phyloP scores from a whole-genome alignment of 140 eudicot species.

The Senecio squalidus region DNA sequence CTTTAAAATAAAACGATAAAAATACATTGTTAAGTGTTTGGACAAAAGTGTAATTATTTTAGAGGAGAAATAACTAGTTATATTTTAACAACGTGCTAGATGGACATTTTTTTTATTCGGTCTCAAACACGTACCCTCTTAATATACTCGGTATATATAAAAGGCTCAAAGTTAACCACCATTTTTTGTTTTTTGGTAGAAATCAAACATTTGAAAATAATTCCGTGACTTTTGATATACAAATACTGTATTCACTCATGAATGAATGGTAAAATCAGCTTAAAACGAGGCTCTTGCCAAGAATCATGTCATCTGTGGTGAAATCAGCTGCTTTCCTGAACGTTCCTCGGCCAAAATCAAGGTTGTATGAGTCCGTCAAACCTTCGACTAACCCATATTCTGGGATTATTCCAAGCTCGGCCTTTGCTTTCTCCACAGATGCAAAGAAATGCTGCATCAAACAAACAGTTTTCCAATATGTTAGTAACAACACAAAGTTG shows the following conservation, averaged over 20 bases:
- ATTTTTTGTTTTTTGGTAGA: constrained; percentile 7
- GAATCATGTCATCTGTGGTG: constrained; percentile 86
- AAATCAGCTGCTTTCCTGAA: constrained; percentile 94
- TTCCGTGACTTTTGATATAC: constrained; percentile 23
- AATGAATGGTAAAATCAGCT: constrained; percentile 21
- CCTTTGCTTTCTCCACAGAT: constrained; percentile 86
- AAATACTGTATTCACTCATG: constrained; percentile 11
- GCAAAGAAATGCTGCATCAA: constrained; percentile 92
- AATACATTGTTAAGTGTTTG: too few relatives aligned
- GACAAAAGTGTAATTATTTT: too few relatives aligned
- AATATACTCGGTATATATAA: too few relatives aligned
- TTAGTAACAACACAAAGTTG: constrained; percentile 2
- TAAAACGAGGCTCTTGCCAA: constrained; percentile 75
- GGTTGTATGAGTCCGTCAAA: constrained; percentile 69
- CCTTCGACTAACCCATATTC: constrained; percentile 86
- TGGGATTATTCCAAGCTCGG: constrained; percentile 71
- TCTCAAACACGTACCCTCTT: too few relatives aligned
- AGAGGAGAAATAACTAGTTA: too few relatives aligned
- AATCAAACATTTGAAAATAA: constrained; percentile 15
- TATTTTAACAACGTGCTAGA: too few relatives aligned
- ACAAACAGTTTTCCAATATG: constrained; percentile 8
- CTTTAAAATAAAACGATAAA: too few relatives aligned
- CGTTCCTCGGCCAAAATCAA: constrained; percentile 88
- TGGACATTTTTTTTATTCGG: too few relatives aligned
- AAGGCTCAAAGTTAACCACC: constrained; percentile 3